These are phyloP conservation scores for Rostrohypoxylon terebratum DNA, from an alignment of 495 filamentous ascomycete genomes.

Conservation along the genomic window DNA sequence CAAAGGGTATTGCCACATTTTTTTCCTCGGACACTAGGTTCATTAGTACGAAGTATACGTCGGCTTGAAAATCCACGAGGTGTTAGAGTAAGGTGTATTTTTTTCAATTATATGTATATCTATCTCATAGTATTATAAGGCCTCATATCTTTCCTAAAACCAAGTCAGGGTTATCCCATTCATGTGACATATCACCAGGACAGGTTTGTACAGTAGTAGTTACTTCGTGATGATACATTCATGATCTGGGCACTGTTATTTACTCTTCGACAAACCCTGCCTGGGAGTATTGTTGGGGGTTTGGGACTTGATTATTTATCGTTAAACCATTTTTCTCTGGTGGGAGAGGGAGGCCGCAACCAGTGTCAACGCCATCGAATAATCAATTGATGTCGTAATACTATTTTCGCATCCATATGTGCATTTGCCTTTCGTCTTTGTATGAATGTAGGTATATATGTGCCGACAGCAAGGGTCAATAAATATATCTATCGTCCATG, in stretches of 20 bases:
- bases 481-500: too few relatives aligned
- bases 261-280: background rate
- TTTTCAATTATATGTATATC: background rate
- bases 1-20: background rate
- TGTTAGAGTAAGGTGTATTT: background rate
- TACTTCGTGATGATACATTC: background rate
- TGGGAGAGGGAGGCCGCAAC: background rate
- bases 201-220: background rate
- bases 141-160: background rate
- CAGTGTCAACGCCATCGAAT: background rate
- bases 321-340: background rate
- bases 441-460: too few relatives aligned
- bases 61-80: background rate
- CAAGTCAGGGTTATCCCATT: background rate
- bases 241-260: background rate
- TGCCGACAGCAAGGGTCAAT: too few relatives aligned
- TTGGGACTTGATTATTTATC: background rate
- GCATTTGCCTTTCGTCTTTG: too few relatives aligned
- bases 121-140: constrained; percentile 1
- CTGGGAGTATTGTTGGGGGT: background rate
- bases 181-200: too few relatives aligned
- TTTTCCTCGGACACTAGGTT: background rate
- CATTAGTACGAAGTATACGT: constrained; percentile 11
- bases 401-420: too few relatives aligned
- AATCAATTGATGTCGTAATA: too few relatives aligned